Evolutionary conservation across 2,329 filamentous ascomycete species (phyloP).

Genomic region (Penicillium sp.): DNA sequence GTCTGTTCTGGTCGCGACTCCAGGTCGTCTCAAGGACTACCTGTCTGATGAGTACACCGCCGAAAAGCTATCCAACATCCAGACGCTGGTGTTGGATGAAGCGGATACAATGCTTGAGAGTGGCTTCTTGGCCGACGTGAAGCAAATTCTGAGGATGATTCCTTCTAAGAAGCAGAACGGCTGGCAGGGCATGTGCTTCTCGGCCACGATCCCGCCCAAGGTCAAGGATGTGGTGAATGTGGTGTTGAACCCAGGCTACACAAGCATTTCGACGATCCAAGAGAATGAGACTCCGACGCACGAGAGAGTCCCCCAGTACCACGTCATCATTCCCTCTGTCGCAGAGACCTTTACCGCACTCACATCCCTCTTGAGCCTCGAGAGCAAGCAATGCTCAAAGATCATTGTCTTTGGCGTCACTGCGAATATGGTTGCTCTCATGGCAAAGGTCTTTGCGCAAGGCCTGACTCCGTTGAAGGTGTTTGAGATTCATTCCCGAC

Average conservation of each 20-base stretch:
- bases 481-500: conserved; percentile 73
- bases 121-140: conserved; percentile 54
- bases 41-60: conserved; percentile 45
- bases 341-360: conserved; percentile 50
- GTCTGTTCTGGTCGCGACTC: conserved; percentile 50
- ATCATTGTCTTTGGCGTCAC: conserved; percentile 85
- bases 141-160: conserved; percentile 53
- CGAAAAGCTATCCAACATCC: conserved; percentile 49
- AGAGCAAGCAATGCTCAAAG: conserved; percentile 64
- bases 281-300: conserved; percentile 77
- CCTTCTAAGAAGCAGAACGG: conserved; percentile 54
- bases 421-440: conserved; percentile 64
- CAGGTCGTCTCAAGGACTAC: conserved; percentile 51
- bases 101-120: conserved; percentile 37
- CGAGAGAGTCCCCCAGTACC: conserved; percentile 53
- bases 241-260: conserved; percentile 65
- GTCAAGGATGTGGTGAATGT: conserved; percentile 75
- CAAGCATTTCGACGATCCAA: conserved; percentile 82
- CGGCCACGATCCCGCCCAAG: conserved; percentile 80
- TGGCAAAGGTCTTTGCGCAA: conserved; percentile 55
- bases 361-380: conserved; percentile 47
- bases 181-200: conserved; percentile 71
- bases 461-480: conserved; percentile 39
- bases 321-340: conserved; percentile 46
- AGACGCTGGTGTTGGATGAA: conserved; percentile 53